These are phyloP conservation scores for Lathyrus aphaca DNA, from an alignment of 306 rosid species.

Conservation along the genomic window DNA sequence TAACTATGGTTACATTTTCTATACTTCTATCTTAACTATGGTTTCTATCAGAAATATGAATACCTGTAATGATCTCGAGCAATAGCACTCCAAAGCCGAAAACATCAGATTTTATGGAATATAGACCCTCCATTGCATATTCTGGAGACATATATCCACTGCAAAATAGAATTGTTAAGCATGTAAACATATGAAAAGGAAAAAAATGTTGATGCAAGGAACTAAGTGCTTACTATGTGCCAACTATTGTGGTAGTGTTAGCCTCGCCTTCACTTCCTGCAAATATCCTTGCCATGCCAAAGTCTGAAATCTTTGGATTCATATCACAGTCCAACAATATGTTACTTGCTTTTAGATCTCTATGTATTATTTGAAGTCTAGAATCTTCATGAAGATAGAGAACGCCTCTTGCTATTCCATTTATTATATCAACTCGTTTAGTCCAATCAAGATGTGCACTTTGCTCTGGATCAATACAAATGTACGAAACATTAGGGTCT, in stretches of 20 bases:
- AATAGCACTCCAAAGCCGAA: slow-evolving; percentile 49
- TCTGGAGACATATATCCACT: slow-evolving; percentile 57
- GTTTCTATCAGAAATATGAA: too few relatives aligned
- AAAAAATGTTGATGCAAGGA: neutral
- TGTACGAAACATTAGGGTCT: neutral
- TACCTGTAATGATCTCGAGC: slow-evolving; percentile 50
- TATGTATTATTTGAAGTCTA: slow-evolving; percentile 49
- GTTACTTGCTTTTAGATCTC: slow-evolving; percentile 56
- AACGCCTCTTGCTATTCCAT: slow-evolving; percentile 49
- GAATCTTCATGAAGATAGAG: slow-evolving; percentile 62
- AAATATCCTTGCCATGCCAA: slow-evolving; percentile 57
- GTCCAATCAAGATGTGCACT: slow-evolving; percentile 46
- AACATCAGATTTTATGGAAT: slow-evolving; percentile 52
- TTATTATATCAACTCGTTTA: slow-evolving; percentile 45
- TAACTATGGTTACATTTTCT: too few relatives aligned
- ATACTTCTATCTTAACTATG: too few relatives aligned
- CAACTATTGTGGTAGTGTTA: slow-evolving; percentile 53
- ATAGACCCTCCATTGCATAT: slow-evolving; percentile 57
- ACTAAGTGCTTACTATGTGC: slow-evolving; percentile 44
- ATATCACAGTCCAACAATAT: slow-evolving; percentile 47
- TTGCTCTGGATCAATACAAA: slow-evolving; percentile 38
- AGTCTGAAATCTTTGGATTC: slow-evolving; percentile 62
- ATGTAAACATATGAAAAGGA: neutral
- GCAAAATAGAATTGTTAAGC: neutral
- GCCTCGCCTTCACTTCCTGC: slow-evolving; percentile 50